Evolutionary conservation across 129 eudicot genomes (phyloP).

Genomic region (Solidago caesia): DNA sequence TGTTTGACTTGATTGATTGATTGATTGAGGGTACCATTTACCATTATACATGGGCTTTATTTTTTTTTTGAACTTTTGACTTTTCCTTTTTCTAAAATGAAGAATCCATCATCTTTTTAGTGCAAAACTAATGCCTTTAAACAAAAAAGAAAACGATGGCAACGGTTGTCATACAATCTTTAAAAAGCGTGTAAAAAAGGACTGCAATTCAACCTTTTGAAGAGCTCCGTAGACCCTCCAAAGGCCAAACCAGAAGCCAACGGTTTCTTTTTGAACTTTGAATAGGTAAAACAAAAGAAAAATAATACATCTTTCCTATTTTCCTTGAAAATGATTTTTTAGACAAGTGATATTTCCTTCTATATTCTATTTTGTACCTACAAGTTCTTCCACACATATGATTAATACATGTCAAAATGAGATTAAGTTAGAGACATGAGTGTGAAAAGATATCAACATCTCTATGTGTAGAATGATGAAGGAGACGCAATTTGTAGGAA

Average conservation of each 20-base stretch:
- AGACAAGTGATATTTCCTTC: no score
- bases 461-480: no score
- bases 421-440: no score
- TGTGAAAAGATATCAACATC: no score
- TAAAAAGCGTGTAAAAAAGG: constrained; percentile 21
- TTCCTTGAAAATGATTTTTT: no score
- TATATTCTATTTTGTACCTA: no score
- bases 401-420: no score
- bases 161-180: constrained; percentile 24
- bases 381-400: no score
- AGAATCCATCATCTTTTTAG: constrained; percentile 32
- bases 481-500: no score
- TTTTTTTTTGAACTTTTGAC: constrained; percentile 30
- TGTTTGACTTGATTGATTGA: neutral
- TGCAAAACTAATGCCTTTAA: constrained; percentile 21
- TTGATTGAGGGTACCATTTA: constrained; percentile 16
- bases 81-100: constrained; percentile 6
- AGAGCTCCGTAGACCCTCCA: constrained; percentile 27
- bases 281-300: no score
- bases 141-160: constrained; percentile 35
- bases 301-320: no score
- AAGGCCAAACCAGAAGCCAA: constrained; percentile 9
- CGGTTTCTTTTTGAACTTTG: neutral
- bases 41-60: constrained; percentile 22
- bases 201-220: constrained; percentile 15